Base-by-base conservation (phyloP, 768 basidiomycete genomes). In the Auricularia sp. region DNA sequence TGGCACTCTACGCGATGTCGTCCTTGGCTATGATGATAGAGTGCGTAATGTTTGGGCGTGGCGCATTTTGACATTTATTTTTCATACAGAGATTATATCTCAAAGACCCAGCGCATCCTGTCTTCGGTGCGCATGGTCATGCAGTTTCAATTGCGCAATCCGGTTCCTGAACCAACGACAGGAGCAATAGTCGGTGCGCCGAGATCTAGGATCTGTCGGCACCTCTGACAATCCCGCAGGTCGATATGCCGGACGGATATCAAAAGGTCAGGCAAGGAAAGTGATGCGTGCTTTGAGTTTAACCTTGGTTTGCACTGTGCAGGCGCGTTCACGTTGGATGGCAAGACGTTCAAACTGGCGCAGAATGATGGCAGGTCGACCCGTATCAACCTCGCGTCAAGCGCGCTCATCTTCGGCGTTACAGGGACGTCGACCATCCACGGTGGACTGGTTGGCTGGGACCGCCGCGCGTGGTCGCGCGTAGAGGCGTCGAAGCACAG, bases 21-120 rank as follows among this genome's bases (percentile, higher is more conserved):
- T 85, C n/a, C 74, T 84, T 1, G 84, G 84, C 1, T 85, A 83
- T 66, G 83, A 85, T 66, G 79, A 84, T 67, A 80, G 56, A 29
- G 56, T 59, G 10, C 14, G 56, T 18, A 8, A 54, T 14, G 29
- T 51, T 18, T 5, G 7, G 23, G 80, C 5, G 29, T 59, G 11
- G 18, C 47, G 14, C 18, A 14, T 5, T 18, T 10, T 18, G 47
- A 6, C 21, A 18, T 18, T 51, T 18, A 14, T 59, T 29, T 29
- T 14, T 33, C 7, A 8, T 29, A 33, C 56, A 59, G 56, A 23
- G 8, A 4, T 7, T 33, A 8, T 59, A 59, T 18, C 56, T 59
- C 16, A 23, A 59, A 5, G 56, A 59, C 29, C 56, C 56, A 12
- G 56, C 56, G 36, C 81, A 83, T 66, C 82, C 81, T 0, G 78